Conservation (phyloP, 2,329 filamentous ascomycete species). For the Penicillium griseofulvum region DNA sequence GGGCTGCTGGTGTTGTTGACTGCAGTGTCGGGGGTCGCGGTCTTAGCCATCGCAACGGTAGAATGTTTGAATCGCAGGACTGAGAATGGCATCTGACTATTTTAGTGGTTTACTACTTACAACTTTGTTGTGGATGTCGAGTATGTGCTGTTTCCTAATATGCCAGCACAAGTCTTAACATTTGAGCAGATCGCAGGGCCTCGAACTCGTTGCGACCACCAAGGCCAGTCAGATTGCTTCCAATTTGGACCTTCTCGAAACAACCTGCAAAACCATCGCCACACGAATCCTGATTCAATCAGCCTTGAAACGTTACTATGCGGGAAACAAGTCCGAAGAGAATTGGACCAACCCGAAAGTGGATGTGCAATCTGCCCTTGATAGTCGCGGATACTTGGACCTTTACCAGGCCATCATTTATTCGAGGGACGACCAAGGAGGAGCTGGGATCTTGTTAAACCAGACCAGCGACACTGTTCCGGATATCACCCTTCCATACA, state of each 20-base stretch:
- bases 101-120: slow-evolving; percentile 59
- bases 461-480: slow-evolving; percentile 55
- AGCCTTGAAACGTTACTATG: slow-evolving; percentile 52
- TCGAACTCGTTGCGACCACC: slow-evolving; percentile 77
- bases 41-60: slow-evolving; percentile 68
- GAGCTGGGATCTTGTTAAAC: slow-evolving; percentile 59
- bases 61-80: slow-evolving; percentile 2
- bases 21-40: slow-evolving; percentile 70
- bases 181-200: slow-evolving; percentile 52
- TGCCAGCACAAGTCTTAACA: slow-evolving; percentile 8
- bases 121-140: slow-evolving; percentile 59
- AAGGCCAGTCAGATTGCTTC: slow-evolving; percentile 80
- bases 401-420: slow-evolving; percentile 71
- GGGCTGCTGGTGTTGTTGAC: slow-evolving; percentile 73
- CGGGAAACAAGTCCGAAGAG: slow-evolving; percentile 50
- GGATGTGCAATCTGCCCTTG: slow-evolving; percentile 72
- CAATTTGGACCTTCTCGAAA: slow-evolving; percentile 75
- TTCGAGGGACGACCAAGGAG: slow-evolving; percentile 63
- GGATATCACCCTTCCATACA: slow-evolving; percentile 58
- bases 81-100: background rate
- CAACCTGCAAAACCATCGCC: slow-evolving; percentile 68
- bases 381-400: slow-evolving; percentile 53
- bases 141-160: slow-evolving; percentile 25
- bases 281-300: slow-evolving; percentile 59
- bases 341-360: slow-evolving; percentile 61